phyloP scores from a whole-genome alignment of 306 rosid species.

The Inga laurina region DNA sequence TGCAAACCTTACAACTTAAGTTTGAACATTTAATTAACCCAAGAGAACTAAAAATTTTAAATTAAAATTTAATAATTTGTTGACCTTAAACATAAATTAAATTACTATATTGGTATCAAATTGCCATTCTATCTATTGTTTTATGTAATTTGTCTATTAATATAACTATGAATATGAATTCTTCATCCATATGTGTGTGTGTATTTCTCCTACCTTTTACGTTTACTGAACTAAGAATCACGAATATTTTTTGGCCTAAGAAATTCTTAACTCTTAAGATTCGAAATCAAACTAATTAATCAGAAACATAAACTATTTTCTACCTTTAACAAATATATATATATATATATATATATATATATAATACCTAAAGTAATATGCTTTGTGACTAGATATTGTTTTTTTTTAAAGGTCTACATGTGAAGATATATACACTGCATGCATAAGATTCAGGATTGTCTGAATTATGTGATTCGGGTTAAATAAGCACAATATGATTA shows the following conservation, averaged over 20 bases:
- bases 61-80: too few species aligned
- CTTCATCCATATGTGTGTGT: not conserved
- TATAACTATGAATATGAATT: too few species aligned
- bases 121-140: not conserved
- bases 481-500: not conserved
- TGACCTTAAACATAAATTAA: too few species aligned
- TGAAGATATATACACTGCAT: not conserved
- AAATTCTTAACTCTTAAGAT: not conserved
- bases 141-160: not conserved
- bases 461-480: not conserved
- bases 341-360: too few species aligned
- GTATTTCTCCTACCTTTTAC: not conserved
- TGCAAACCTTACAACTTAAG: too few species aligned
- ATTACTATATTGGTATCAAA: not conserved
- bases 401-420: not conserved
- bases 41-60: too few species aligned
- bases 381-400: not conserved
- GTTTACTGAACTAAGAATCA: not conserved
- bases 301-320: not conserved
- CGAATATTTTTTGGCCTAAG: not conserved
- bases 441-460: not conserved
- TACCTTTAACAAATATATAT: not conserved
- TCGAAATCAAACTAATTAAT: not conserved
- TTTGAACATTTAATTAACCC: too few species aligned
- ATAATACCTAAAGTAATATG: not conserved